Base-by-base conservation (phyloP, 257 asterid genomes). In the Echites panduratus region DNA sequence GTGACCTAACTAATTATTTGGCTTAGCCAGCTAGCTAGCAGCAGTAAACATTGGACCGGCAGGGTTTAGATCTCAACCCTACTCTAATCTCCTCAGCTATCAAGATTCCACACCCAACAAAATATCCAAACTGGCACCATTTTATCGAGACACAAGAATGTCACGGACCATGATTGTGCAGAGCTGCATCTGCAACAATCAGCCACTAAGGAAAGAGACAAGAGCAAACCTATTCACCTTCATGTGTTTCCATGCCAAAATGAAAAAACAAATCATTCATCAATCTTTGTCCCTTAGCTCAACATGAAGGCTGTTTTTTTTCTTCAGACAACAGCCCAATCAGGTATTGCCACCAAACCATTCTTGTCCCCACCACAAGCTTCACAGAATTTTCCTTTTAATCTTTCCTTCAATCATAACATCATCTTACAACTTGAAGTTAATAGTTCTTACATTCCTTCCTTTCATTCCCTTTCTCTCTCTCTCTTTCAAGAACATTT, bases 181-280 rank as follows among this genome's bases (percentile, higher is more conserved):
- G n/a, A n/a, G n/a, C n/a, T n/a, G n/a, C n/a, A 70, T 29, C 17
- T 58, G 41, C 71, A 79, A 63, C 66, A 75, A 68, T n/a, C 89
- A 69, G 89, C 82, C 95, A 86, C 81, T 73, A 70, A 58, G 83
- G 85, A 80, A 87, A 78, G 82, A 73, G 91, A 88, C 96, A 89
- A 68, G 58, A 70, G 44, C 80, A 49, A 50, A 74, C 86, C 88
- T 70, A 75, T 85, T 80, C 91, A 79, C 71, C 83, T 75, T 76
- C 94, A 86, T 85, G 86, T 89, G 88, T 80, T 80, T 52, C 78
- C 82, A 58, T 12, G 50, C 65, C 74, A 70, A 50, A 52, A 52
- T 4, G 22, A 19, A 17, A 52, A 52, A 17, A 13, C 70, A 70
- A 50, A 77, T 76, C 83, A 79, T 86, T 79, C 49, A 78, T 67